Base-by-base conservation (phyloP, 176 grass and related monocot species). In the Oryza glaberrima region DNA sequence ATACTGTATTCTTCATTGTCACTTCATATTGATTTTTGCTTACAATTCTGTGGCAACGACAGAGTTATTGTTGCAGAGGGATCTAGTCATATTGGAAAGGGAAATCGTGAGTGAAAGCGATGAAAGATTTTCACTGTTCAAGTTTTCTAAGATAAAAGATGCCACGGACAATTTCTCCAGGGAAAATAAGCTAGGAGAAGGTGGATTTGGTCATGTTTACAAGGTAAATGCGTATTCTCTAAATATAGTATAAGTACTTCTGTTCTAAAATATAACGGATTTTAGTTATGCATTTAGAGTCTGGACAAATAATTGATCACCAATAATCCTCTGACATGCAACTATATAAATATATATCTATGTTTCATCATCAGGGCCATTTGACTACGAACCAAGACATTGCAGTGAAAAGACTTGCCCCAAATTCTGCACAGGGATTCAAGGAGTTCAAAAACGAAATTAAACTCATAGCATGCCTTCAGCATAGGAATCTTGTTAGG, bases 361-460 rank as follows among this genome's bases (percentile, higher is more conserved):
- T 80, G 2, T 81, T 54, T 54, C 56, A 19, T 44, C 22, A 36
- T 3, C 35, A 88, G 90, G 86, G 83, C 3, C 43, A 11, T 23
- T 46, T 90, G 76, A 32, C 68, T 26, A n/a, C 45, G 17, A 52
- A 81, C 64, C 60, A 86, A 60, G 65, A 87, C 30, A 77, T 94
- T 76, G 84, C 82, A 12, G 82, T 92, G 20, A 77, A 88, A 47
- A 46, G 82, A 49, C 83, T 92, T 52, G 79, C 78, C 14, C 54
- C 71, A 19, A 80, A 48, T 65, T 89, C 86, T 7, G 5, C 32
- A 0, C 93, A 94, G 83, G 90, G 93, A 46, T 75, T 92, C 7
- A 77, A 20, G 5, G 85, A 94, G 83, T 77, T 92, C n/a, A 92
- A 54, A 85, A 92, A 94, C 48, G 80, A 92, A 78, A 65, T 92